Evolutionary conservation across 768 basidiomycete genomes (phyloP).

Genomic region (Lyophyllum atratum): DNA sequence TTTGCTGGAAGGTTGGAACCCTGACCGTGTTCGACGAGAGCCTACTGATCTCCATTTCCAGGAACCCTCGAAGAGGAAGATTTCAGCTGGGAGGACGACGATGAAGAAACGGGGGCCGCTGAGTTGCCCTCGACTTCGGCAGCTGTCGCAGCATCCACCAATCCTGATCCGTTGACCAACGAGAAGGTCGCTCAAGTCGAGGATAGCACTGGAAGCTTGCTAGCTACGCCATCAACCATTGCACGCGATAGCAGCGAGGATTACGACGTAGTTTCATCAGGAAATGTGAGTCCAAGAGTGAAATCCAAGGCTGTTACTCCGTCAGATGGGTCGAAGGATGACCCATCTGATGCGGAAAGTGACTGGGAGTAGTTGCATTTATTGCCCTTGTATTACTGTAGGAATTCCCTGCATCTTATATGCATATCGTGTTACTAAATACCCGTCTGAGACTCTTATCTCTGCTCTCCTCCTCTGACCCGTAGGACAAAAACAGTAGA

Average conservation of each 20-base stretch:
- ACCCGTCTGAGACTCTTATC: too few species aligned
- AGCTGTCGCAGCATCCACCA: slow-evolving; percentile 17
- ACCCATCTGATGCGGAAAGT: slow-evolving; percentile 46
- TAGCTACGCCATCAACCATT: slow-evolving; percentile 7
- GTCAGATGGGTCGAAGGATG: slow-evolving; percentile 35
- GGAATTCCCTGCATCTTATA: not conserved
- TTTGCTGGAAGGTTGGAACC: slow-evolving; percentile 64
- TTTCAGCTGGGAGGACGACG: slow-evolving; percentile 93
- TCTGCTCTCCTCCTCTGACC: too few species aligned
- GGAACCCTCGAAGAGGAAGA: slow-evolving; percentile 79
- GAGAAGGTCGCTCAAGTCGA: slow-evolving; percentile 3
- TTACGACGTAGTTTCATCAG: slow-evolving; percentile 66
- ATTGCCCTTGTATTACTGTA: not conserved
- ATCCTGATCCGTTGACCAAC: slow-evolving; percentile 4
- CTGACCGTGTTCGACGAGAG: not conserved
- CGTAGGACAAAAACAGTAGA: too few species aligned
- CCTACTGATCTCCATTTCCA: slow-evolving; percentile 21
- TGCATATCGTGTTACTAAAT: not conserved
- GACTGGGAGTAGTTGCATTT: slow-evolving; percentile 60
- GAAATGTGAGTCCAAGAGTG: slow-evolving; percentile 47
- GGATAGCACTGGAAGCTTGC: slow-evolving; percentile 1
- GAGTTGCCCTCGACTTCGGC: slow-evolving; percentile 10
- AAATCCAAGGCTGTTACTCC: slow-evolving; percentile 24
- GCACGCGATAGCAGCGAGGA: slow-evolving; percentile 62
- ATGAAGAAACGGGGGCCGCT: slow-evolving; percentile 54